Base-by-base conservation (phyloP, 2,329 filamentous ascomycete species). In the Lomentospora prolificans region DNA sequence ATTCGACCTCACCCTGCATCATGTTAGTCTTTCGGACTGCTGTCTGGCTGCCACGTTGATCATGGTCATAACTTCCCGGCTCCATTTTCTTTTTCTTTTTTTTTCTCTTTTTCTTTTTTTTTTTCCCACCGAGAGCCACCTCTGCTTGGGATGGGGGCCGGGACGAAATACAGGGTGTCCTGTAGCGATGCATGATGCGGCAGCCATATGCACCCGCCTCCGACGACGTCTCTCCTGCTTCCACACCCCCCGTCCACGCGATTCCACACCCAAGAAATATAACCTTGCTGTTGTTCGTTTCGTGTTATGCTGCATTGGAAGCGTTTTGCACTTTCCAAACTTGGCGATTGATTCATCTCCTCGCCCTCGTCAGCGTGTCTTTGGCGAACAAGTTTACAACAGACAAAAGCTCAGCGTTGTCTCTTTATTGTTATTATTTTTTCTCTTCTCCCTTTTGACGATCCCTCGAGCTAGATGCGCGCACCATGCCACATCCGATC, bases 21-120 rank as follows among this genome's bases (percentile, higher is more conserved):
- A 55, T 22, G 54, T 46, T 41, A 51, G 48, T 63, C 14, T 53
- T 27, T 51, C 22, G 60, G 59, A 62, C 62, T 60, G 60, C 61
- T 66, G 60, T 61, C 61, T 62, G 63, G 61, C 63, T 67, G 66
- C 66, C 66, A 68, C 66, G 66, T 67, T 64, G 65, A 62, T 62
- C 61, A 57, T 58, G 60, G 57, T 59, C 63, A 62, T 59, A 60
- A 62, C 61, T 62, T 64, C 59, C 60, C 60, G 61, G 30, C 51
- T 36, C 52, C 39, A 27, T 50, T 50, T 55, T 28, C 30, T 25
- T 12, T 48, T 12, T 6, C 30, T 33, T 33, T 33, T 12, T 33
- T 33, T 33, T 12, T 36, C 19, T 53, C 7, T 33, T 39, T 39
- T 39, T 39, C 39, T 44, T 39, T n/a, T 31, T 51, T 25, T 27